Evolutionary conservation across 306 rosid genomes (phyloP).

Genomic region (Canavalia ensiformis): DNA sequence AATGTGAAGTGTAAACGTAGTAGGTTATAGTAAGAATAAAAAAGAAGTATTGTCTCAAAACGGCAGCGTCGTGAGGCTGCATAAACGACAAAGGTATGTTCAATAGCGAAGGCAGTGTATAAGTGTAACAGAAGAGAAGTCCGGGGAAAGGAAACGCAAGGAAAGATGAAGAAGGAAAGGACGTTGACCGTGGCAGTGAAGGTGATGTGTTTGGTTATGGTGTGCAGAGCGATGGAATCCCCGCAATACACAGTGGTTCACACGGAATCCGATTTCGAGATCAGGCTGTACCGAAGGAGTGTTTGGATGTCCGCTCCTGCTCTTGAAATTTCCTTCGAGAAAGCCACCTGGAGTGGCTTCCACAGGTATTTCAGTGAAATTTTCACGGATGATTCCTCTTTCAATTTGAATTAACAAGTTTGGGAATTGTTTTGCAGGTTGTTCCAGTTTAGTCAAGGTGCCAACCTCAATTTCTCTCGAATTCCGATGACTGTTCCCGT

Average conservation of each 20-base stretch:
- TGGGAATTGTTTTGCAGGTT: constrained; percentile 51
- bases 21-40: too few species aligned
- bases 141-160: not conserved
- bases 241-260: constrained; percentile 68
- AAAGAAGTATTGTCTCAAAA: too few species aligned
- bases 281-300: constrained; percentile 66
- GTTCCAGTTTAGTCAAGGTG: constrained; percentile 87
- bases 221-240: constrained; percentile 60
- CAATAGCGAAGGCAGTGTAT: not conserved
- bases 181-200: not conserved
- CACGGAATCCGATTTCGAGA: constrained; percentile 76
- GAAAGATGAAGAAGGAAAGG: constrained; percentile 39
- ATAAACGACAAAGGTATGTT: constrained; percentile 20
- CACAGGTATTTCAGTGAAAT: constrained; percentile 56
- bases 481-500: constrained; percentile 77
- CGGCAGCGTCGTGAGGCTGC: not conserved
- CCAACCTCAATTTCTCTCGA: constrained; percentile 84
- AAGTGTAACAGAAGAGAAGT: not conserved
- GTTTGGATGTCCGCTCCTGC: constrained; percentile 75
- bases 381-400: too few species aligned
- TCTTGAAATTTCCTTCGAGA: constrained; percentile 52
- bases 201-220: not conserved
- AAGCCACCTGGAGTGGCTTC: constrained; percentile 75
- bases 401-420: too few species aligned
- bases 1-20: too few species aligned